Percentiles rank a stretch among this genome's conserved stretches.
Evolutionary conservation across 495 filamentous ascomycete species (phyloP).

Genomic region (Tuber brumale): DNA sequence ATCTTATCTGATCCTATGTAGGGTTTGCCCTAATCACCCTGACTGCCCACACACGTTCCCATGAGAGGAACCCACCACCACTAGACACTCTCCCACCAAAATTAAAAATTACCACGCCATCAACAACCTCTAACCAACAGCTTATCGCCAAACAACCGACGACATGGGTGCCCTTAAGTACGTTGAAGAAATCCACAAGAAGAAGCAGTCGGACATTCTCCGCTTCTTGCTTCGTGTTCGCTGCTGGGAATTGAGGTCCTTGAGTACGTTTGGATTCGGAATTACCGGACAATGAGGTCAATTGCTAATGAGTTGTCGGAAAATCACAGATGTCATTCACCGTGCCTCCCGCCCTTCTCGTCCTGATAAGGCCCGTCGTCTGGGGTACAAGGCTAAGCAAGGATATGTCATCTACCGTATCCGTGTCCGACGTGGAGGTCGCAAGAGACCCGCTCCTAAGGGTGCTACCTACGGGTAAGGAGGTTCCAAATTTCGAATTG

Average conservation of each 20-base stretch:
- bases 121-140: conserved; percentile 14
- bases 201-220: conserved; percentile 99
- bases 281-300: conserved; percentile 39
- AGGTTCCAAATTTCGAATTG: background rate
- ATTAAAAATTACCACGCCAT: background rate
- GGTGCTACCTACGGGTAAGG: conserved; percentile 93
- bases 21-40: background rate
- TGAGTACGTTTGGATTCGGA: conserved; percentile 38
- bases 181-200: conserved; percentile 99
- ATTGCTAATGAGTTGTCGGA: conserved; percentile 35
- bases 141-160: conserved; percentile 17
- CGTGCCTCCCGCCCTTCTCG: conserved; percentile 95
- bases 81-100: background rate
- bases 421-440: conserved; percentile 92
- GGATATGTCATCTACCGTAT: conserved; percentile 99
- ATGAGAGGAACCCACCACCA: background rate
- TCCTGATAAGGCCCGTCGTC: conserved; percentile 98
- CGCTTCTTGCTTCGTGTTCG: conserved; percentile 98
- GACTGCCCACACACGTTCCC: background rate
- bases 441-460: conserved; percentile 88
- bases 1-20: background rate
- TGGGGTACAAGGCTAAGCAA: conserved; percentile 99
- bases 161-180: conserved; percentile 95
- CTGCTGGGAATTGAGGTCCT: conserved; percentile 98
- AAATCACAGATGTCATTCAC: conserved; percentile 78